These are phyloP conservation scores for Mycogone perniciosa DNA, from an alignment of 2,329 filamentous ascomycete species.

Conservation along the genomic window DNA sequence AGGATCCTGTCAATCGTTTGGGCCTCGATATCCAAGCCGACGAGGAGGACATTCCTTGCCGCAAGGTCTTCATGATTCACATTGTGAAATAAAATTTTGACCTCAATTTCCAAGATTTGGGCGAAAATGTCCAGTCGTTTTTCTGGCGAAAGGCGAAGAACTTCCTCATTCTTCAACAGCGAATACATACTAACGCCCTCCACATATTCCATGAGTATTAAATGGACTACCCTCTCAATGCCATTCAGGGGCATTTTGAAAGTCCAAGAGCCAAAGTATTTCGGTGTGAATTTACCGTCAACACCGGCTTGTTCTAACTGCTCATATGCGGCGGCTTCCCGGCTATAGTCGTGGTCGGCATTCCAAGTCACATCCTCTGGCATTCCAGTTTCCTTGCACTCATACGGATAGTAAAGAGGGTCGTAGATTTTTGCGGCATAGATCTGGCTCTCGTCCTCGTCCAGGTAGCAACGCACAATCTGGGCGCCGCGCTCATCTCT, in stretches of 20 bases:
- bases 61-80: conserved; percentile 2
- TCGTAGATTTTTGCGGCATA: conserved; percentile 13
- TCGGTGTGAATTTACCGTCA: background rate
- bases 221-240: background rate
- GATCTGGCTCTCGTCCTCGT: background rate
- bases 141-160: conserved; percentile 1
- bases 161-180: background rate
- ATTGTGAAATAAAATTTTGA: background rate
- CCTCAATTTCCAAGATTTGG: conserved; percentile 1
- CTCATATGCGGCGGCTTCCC: conserved; percentile 9
- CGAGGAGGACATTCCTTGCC: conserved; percentile 5
- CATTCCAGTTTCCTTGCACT: background rate
- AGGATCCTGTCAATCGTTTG: background rate
- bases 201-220: conserved; percentile 12
- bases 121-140: conserved; percentile 7
- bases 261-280: conserved; percentile 10
- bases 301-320: background rate
- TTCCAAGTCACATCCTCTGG: conserved; percentile 3
- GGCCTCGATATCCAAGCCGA: background rate
- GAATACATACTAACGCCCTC: conserved; percentile 5
- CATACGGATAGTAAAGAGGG: conserved; percentile 8
- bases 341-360: background rate
- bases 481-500: conserved; percentile 9
- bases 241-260: background rate
- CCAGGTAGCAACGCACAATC: conserved; percentile 4